A percentile compares a stretch with the other conserved stretches of the same genome.
Conservation (phyloP, 306 rosid genomes). For the Casuarina cunninghamiana region DNA sequence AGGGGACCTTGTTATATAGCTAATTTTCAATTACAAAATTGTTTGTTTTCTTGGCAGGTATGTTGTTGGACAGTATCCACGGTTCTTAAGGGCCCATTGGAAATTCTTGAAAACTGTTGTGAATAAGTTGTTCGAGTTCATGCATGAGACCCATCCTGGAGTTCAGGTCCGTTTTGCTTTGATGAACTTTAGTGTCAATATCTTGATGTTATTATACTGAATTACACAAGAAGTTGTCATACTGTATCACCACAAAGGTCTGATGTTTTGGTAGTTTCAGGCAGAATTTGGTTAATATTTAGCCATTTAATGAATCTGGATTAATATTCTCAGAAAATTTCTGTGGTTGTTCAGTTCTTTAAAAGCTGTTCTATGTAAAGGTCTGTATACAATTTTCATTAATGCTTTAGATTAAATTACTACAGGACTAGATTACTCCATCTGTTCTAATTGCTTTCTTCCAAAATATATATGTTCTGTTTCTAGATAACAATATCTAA, state of each 20-base stretch:
- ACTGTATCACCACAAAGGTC: not conserved
- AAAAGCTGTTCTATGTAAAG: not conserved
- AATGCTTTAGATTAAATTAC: no score
- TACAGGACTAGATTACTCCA: no score
- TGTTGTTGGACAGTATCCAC: slow-evolving; percentile 96
- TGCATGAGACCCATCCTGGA: slow-evolving; percentile 99
- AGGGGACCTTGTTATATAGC: not conserved
- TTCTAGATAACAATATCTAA: no score
- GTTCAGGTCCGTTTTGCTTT: slow-evolving; percentile 69
- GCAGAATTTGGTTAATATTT: not conserved
- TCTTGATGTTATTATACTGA: not conserved
- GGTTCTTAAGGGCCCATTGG: slow-evolving; percentile 97
- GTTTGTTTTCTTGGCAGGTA: slow-evolving; percentile 59
- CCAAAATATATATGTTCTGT: no score
- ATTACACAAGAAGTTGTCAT: not conserved
- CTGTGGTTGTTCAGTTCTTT: not conserved
- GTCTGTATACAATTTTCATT: no score
- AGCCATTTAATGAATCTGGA: not conserved
- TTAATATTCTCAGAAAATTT: not conserved
- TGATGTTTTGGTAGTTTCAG: not conserved
- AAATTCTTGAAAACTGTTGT: slow-evolving; percentile 95
- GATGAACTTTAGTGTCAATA: not conserved
- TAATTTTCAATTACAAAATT: not conserved
- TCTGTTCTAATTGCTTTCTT: no score
- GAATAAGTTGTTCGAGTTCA: slow-evolving; percentile 93